Evolutionary conservation across 2,329 filamentous ascomycete genomes (phyloP), one percentile per base, ranked within the genome.

Genomic region (Colletotrichum sp.): DNA sequence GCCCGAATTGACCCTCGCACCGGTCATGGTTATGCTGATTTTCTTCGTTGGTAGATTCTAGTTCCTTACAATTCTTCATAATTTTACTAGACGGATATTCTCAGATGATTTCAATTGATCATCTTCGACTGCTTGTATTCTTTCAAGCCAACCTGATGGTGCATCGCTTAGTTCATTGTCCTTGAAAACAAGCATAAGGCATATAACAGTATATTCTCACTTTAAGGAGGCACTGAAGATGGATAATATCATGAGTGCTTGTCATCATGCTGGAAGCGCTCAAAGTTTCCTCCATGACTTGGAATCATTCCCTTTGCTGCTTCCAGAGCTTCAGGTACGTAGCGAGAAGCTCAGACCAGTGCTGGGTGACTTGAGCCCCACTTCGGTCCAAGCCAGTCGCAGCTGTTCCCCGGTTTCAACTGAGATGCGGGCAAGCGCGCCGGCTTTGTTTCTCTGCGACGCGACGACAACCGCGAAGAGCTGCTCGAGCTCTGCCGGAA

Each of bases 281-380:
- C n/a, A 52, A 22, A 10, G 44, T 52, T 52, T 52, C n/a, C 44
- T 52, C n/a, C 44, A 22, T 13, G 12, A 22, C 44, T 8, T 52
- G n/a, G 44, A 52, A 22, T 22, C 0, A 52, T 13, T 52, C n/a
- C 16, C 12, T n/a, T 67, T n/a, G 39, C 44, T 67, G 39, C 44
- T 57, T 67, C 18, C 59, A 18, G 24, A 59, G 55, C 55, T 62
- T 13, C 26, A 62, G 13, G 59, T 32, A 32, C 62, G 34, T n/a
- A 57, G 16, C 55, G 22, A 15, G 36, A 63, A 70, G 68, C 68
- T 48, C 36, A n/a, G 68, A 70, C 68, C 52, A 68, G 7, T 16
- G 15, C 34, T 63, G 36, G 36, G 63, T 68, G 73, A 72, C 69
- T 64, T 34, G 15, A 16, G 69, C 70, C 73, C 69, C 73, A 72